phyloP scores from a whole-genome alignment of 2,329 filamentous ascomycete genomes.

The Ceratocystis smalleyi region DNA sequence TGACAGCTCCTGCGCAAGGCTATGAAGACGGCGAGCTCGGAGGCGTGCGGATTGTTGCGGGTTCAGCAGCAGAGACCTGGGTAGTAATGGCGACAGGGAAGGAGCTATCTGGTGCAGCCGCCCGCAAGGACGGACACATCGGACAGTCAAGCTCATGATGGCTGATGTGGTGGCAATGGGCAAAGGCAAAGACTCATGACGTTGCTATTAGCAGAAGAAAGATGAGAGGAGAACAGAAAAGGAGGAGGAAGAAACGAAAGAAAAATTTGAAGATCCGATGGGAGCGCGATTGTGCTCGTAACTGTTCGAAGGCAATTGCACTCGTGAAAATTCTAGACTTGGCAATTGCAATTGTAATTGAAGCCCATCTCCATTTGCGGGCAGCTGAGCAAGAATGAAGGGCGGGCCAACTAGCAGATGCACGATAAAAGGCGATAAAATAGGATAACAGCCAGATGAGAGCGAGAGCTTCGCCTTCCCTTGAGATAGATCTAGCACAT shows the following conservation, averaged over 20 bases:
- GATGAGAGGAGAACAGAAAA: neutral
- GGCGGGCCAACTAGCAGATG: neutral
- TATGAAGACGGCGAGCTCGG: neutral
- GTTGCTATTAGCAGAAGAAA: neutral
- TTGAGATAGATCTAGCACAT: neutral
- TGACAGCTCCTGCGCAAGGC: neutral
- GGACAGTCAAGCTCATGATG: conserved; percentile 15
- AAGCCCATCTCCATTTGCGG: neutral
- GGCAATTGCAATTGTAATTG: conserved; percentile 2
- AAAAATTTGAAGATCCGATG: neutral
- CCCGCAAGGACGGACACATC: conserved; percentile 5
- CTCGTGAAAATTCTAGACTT: neutral
- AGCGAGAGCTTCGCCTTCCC: neutral
- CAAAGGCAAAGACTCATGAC: conserved; percentile 3
- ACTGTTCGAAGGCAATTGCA: neutral
- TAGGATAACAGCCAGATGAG: neutral
- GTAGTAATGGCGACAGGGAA: neutral
- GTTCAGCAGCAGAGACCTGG: neutral
- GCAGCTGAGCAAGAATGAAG: neutral
- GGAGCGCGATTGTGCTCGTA: neutral
- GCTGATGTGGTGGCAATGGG: neutral
- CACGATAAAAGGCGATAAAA: neutral
- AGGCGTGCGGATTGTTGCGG: neutral
- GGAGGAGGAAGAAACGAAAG: neutral
- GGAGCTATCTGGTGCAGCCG: neutral